Evolutionary conservation across 2,329 filamentous ascomycete genomes (phyloP), one percentile per base, ranked within the genome.

Genomic region (Pseudogymnoascus verrucosus): DNA sequence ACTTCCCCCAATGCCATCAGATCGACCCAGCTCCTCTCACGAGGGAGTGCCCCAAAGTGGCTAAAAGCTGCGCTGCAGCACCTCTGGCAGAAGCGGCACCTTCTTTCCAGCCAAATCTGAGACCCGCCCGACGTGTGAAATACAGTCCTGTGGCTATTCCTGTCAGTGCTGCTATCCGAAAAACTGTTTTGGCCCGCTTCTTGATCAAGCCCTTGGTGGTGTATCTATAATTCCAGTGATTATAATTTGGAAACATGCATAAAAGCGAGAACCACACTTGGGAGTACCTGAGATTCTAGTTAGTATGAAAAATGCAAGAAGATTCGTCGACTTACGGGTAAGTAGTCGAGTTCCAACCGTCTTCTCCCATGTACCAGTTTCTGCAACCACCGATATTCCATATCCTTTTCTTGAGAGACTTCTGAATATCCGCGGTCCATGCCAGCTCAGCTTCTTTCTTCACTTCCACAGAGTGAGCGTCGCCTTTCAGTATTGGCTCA

Each of bases 201-300:
- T 75, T 75, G 10, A 72, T 51, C 0, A 77, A 67, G 0, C 82
- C 82, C 66, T 80, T 81, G 8, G 66, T 67, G 1, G 82, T 84
- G 62, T 81, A 81, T 37, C 73, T 75, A 14, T 81, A 77, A 16
- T 78, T 76, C 82, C 82, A 85, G 65, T 85, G 77, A n/a, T 67
- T 73, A 79, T 80, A 84, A 23, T 74, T 77, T 2, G 81, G 81
- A 66, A 83, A 84, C 65, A 76, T 77, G 71, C 80, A 84, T 10
- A 78, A 72, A 19, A 78, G 71, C 61, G 73, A 77, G 69, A 82
- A 84, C 68, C 81, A 77, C 40, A 83, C 71, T 70, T 84, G 82
- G 1, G 77, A 76, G 67, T 77, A 80, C 37, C 79, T 80, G 60
- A 4, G 26, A 21, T 4, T 37, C 10, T 26, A 26, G 34, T 72